Evolutionary conservation across 805 yeast species (phyloP).

Genomic region (Komagataella phaffii): DNA sequence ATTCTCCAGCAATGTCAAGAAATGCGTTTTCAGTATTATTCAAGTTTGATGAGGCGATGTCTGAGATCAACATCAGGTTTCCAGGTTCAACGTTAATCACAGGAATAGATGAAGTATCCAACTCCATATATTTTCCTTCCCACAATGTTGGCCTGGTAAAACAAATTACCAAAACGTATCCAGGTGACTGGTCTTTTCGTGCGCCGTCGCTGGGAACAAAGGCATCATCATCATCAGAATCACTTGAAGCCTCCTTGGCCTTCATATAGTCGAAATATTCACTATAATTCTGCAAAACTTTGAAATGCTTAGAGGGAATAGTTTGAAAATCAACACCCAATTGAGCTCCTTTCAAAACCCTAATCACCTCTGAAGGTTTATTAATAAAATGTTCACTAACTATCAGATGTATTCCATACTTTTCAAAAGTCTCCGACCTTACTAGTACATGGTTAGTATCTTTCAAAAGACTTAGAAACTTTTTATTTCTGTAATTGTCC

Average conservation of each 20-base stretch:
- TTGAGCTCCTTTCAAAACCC: conserved; percentile 30
- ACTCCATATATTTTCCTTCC: conserved; percentile 67
- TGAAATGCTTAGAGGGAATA: conserved; percentile 18
- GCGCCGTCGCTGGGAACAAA: not conserved
- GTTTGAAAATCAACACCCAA: conserved; percentile 35
- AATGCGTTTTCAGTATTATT: conserved; percentile 44
- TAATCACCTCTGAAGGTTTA: conserved; percentile 27
- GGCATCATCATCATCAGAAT: conserved; percentile 9
- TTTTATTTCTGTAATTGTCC: conserved; percentile 31
- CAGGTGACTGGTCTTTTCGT: conserved; percentile 10
- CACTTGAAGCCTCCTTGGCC: conserved; percentile 1
- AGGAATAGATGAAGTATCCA: conserved; percentile 33
- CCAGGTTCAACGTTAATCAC: conserved; percentile 53
- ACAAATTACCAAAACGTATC: conserved; percentile 60
- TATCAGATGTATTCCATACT: conserved; percentile 66
- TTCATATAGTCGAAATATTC: conserved; percentile 6
- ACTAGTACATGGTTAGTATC: conserved; percentile 65
- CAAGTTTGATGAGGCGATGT: conserved; percentile 44
- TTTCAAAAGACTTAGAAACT: conserved; percentile 41
- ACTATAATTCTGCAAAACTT: conserved; percentile 15
- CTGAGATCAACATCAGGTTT: conserved; percentile 50
- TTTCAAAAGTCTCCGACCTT: conserved; percentile 54
- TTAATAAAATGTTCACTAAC: conserved; percentile 48
- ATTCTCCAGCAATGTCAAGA: conserved; percentile 40
- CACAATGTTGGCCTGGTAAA: conserved; percentile 81